phyloP scores from a whole-genome alignment of 78 protist species.

The Chrysochromulina parva region DNA sequence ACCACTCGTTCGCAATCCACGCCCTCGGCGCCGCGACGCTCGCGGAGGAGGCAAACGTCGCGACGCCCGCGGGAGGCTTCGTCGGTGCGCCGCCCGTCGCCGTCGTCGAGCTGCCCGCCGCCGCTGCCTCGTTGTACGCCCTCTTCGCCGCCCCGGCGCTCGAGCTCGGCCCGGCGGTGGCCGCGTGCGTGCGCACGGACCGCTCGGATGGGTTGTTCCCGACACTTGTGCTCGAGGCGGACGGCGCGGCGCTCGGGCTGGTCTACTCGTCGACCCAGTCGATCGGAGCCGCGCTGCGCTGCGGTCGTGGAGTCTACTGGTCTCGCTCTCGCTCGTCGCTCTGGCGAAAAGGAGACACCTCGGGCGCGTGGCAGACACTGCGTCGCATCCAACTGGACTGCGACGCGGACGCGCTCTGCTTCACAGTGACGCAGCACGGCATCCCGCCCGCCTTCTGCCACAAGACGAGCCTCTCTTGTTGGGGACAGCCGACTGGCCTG shows the following conservation, averaged over 20 bases:
- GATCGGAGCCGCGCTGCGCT: conserved; percentile 28
- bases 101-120: background rate
- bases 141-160: background rate
- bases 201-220: conserved; percentile 68
- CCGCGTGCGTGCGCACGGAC: conserved; percentile 26
- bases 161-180: background rate
- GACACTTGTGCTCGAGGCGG: conserved; percentile 68
- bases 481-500: background rate
- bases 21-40: background rate
- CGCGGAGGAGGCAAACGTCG: no score
- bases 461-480: background rate
- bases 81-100: no score
- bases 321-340: conserved; percentile 64
- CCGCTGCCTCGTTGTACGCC: background rate
- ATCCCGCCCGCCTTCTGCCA: conserved; percentile 34
- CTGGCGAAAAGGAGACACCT: conserved; percentile 73
- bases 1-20: background rate
- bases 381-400: conserved; percentile 52
- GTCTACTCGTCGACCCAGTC: conserved; percentile 54
- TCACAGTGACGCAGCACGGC: conserved; percentile 57
- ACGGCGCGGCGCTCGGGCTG: conserved; percentile 48
- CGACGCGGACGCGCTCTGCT: conserved; percentile 62
- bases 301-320: conserved; percentile 64
- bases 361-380: conserved; percentile 64
- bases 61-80: no score